Base-by-base conservation (phyloP, 139 green algal genomes). In the Choricystis sp. region DNA sequence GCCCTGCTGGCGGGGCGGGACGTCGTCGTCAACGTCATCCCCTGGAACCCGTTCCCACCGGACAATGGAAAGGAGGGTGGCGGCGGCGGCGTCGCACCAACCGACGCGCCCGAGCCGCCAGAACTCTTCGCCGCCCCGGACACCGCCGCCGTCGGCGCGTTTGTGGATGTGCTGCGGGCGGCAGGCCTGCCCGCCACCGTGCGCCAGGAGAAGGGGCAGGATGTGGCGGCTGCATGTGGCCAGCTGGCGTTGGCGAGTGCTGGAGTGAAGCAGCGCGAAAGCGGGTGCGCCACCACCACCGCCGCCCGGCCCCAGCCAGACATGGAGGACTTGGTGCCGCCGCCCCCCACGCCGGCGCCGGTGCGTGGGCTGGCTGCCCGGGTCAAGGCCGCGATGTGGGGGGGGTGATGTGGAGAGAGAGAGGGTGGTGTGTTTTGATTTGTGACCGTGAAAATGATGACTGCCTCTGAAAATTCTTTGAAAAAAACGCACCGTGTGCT, bases 21-120 rank as follows among this genome's bases (percentile, higher is more conserved):
- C 30, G 69, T 92, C 26, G 67, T 85, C 27, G 29, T 96, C 3
- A 97, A 97, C 65, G 70, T 96, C 21, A 97, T 97, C 49, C 89
- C 89, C 1, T 94, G 85, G 81, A 97, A 96, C 69, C 85, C 89
- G 1, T 75, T 89, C 24, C 77, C 79, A 29, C 28, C 71, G 66
- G n/a, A n/a, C n/a, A n/a, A n/a, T n/a, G 40, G 9, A 16, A 16
- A 9, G 26, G 63, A 49, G 25, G 67, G 49, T 27, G 61, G 25
- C n/a, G 29, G 40, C 40, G 40, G 40, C 40, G 40, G 40, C 40
- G n/a, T n/a, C n/a, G n/a, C n/a, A n/a, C n/a, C n/a, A n/a, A n/a
- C n/a, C n/a, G n/a, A n/a, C n/a, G n/a, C n/a, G n/a, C 40, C 40
- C 31, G 27, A 56, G 29, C 63, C 81, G 63, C 63, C 30, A n/a